Evolutionary conservation across 2,329 filamentous ascomycete genomes (phyloP), one percentile per base, ranked within the genome.

Genomic region (Fusarium subglutinans): DNA sequence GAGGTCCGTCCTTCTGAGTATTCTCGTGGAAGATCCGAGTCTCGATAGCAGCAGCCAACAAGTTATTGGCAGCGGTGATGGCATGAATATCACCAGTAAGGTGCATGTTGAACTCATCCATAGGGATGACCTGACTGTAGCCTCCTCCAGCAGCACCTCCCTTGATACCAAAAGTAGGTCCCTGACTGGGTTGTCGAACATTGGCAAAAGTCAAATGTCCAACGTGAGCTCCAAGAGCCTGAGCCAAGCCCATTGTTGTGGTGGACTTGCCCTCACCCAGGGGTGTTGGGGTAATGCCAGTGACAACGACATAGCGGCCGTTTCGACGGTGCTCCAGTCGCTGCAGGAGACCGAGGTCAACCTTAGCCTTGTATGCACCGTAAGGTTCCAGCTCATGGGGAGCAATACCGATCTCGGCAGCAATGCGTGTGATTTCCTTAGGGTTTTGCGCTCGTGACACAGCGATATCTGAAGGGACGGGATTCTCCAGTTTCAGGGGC

Each of bases 51-150:
- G 96, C 96, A 50, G 96, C 96, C 48, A 99, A 90, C 66, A 99
- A 88, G 84, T 99, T 99, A 89, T 98, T 99, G 43, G 96, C 96
- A 35, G 96, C 96, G 60, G 95, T 95, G 80, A 99, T 96, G 75
- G 96, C 96, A 82, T 99, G 96, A 65, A 99, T 98, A 82, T 99
- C 96, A 79, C 96, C 96, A 63, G 96, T 99, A 79, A 99, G 86
- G 83, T 99, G 96, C 80, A 99, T 87, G 85, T 99, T 99, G 87
- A 99, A 99, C 83, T 99, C 96, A 79, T 99, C 96, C 96, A 99
- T 99, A 67, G 96, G 96, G 79, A 99, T 98, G 80, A 99, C 96
- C 83, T 99, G 96, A 83, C 94, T 98, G 90, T 98, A 99, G 44
- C 96, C 96, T 82, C 96, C 96, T 79, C 96, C 96, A 64, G 96